Percentiles rank a stretch among this genome's conserved stretches.
Conservation (phyloP, 2,329 filamentous ascomycete genomes). For the Diaporthe citri region DNA sequence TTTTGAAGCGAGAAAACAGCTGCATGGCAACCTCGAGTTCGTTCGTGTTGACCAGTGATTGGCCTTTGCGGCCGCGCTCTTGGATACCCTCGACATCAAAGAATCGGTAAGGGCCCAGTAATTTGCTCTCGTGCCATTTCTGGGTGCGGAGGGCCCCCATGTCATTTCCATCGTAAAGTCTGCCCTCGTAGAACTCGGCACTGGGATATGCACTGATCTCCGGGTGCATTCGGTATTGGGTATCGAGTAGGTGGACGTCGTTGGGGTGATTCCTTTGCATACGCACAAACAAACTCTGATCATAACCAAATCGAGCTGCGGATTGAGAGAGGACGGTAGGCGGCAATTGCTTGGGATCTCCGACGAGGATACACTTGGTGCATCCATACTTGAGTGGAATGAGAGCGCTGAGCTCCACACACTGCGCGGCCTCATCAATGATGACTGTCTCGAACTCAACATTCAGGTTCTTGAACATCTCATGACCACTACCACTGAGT, state of each 20-base stretch:
- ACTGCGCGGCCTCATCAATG: constrained; percentile 98
- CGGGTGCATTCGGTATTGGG: constrained; percentile 99
- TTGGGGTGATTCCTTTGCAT: constrained; percentile 95
- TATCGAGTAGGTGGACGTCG: constrained; percentile 94
- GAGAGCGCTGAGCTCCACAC: constrained; percentile 94
- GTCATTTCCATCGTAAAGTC: constrained; percentile 84
- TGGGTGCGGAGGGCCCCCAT: constrained; percentile 83
- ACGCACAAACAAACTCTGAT: constrained; percentile 97
- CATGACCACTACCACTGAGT: constrained; percentile 93
- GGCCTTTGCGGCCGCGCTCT: constrained; percentile 82
- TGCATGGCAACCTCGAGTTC: constrained; percentile 90
- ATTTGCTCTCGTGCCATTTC: constrained; percentile 85
- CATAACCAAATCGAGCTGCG: constrained; percentile 92
- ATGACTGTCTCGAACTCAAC: constrained; percentile 99
- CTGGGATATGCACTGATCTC: constrained; percentile 95
- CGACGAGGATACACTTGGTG: constrained; percentile 95
- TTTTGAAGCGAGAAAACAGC: constrained; percentile 83
- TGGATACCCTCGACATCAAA: constrained; percentile 95
- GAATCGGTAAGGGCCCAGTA: constrained; percentile 95
- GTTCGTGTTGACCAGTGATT: constrained; percentile 89
- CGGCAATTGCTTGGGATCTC: constrained; percentile 96
- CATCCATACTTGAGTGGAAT: constrained; percentile 98
- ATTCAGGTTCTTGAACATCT: constrained; percentile 94
- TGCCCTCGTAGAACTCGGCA: constrained; percentile 90
- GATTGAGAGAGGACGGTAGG: constrained; percentile 96